Evolutionary conservation across 2,329 filamentous ascomycete species (phyloP), one percentile per base, ranked within the genome.

Genomic region (Coniochaeta prunicola): DNA sequence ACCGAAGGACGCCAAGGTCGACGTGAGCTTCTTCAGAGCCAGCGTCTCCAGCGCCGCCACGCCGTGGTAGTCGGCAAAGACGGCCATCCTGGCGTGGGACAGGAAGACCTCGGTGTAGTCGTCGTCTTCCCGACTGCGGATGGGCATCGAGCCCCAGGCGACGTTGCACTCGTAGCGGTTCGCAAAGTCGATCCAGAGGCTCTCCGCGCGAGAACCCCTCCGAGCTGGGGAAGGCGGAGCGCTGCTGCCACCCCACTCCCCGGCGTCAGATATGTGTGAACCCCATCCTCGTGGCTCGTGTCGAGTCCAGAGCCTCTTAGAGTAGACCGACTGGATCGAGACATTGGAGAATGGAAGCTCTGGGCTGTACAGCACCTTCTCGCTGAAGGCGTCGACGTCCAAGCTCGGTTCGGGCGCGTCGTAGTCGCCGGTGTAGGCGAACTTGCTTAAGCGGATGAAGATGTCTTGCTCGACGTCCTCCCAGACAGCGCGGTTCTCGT

Each of bases 401-500:
- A n/a, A 9, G 6, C 26, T 7, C 21, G 45, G 45, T 26, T 38
- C 3, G 1, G 38, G 45, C 6, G 74, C 71, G 12, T 64, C 70
- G 60, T 80, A 80, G 57, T 78, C 70, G 10, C 77, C 76, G 0
- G 74, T 79, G 59, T 80, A 81, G 13, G 76, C 76, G 69, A 75
- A 80, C 61, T 80, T 73, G 61, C 72, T 75, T 63, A 81, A 80
- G 1, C 73, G 73, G 30, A 75, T 68, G 60, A 81, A 80, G 1
- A 77, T 79, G 50, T 75, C 73, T 13, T 77, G 76, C 60, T 80
- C 76, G 54, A 77, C 71, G 4, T 79, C 75, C 56, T 77, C 74
- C 59, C 77, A 63, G 19, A 75, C 69, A 13, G 73, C 75, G 33
- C 74, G 71, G 12, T 71, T 69, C 45, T 74, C 71, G 38, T 69